These are phyloP conservation scores for Diutina scorzettiae DNA, from an alignment of 1,139 yeast genomes.

Conservation along the genomic window DNA sequence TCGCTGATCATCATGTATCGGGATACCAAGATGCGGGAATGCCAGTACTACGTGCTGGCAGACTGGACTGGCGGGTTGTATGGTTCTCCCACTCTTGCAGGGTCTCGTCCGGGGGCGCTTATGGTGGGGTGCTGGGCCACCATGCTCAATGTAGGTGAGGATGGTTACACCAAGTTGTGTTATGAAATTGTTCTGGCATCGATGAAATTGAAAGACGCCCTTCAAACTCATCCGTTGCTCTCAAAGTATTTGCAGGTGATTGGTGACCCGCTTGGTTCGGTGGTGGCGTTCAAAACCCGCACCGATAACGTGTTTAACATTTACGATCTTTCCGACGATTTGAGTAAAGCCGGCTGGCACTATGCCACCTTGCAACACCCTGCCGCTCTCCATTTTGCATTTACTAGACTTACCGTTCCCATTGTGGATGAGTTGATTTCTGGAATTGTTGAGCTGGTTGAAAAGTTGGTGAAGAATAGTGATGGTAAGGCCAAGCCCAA, in stretches of 20 bases:
- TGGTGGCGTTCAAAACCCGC: conserved; percentile 57
- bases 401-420: conserved; percentile 58
- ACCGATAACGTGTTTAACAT: conserved; percentile 36
- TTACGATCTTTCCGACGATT: conserved; percentile 62
- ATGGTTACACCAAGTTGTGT: conserved; percentile 64
- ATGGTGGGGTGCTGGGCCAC: conserved; percentile 99
- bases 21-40: conserved; percentile 45
- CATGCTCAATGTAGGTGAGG: conserved; percentile 62
- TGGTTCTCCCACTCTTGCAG: conserved; percentile 94
- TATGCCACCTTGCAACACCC: conserved; percentile 79
- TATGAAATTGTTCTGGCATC: conserved; percentile 57
- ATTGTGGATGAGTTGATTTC: conserved; percentile 50
- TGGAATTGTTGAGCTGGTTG: conserved; percentile 40
- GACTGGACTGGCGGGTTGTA: conserved; percentile 95
- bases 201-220: conserved; percentile 38
- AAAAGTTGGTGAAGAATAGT: conserved; percentile 15
- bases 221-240: conserved; percentile 38
- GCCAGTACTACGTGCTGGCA: conserved; percentile 74
- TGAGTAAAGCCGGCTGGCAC: conserved; percentile 78
- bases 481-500: conserved; percentile 7
- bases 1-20: conserved; percentile 89
- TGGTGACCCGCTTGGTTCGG: conserved; percentile 82
- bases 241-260: conserved; percentile 34
- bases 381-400: conserved; percentile 82
- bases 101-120: conserved; percentile 93